These are phyloP conservation scores for Tylopilus sp. DNA, from an alignment of 1,284 basidiomycete genomes.

Conservation along the genomic window DNA sequence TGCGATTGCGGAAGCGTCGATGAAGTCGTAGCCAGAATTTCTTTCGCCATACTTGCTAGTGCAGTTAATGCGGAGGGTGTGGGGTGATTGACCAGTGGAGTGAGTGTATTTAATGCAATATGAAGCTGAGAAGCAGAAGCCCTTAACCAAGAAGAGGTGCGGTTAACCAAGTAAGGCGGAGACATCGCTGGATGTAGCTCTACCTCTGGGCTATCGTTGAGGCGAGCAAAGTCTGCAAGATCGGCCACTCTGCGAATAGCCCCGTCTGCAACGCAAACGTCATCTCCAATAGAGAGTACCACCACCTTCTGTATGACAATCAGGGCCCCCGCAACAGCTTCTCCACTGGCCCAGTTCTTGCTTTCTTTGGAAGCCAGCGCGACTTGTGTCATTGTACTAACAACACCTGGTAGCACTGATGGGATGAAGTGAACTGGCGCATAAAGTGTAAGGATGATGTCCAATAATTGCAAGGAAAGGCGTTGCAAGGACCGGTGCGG, in stretches of 20 bases:
- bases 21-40: constrained; percentile 53
- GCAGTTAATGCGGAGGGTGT: constrained; percentile 60
- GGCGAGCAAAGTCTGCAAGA: constrained; percentile 58
- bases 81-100: constrained; percentile 63
- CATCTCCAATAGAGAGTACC: constrained; percentile 60
- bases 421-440: constrained; percentile 63
- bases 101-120: constrained; percentile 63
- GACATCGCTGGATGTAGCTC: constrained; percentile 15
- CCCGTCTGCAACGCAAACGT: constrained; percentile 62
- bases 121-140: constrained; percentile 68
- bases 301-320: constrained; percentile 56
- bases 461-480: constrained; percentile 60
- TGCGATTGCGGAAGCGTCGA: constrained; percentile 64
- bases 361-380: constrained; percentile 53
- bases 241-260: constrained; percentile 52
- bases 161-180: constrained; percentile 45
- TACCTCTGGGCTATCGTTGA: constrained; percentile 25
- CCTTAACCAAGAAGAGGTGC: constrained; percentile 59
- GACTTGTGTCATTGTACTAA: constrained; percentile 72
- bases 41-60: constrained; percentile 54
- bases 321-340: constrained; percentile 61
- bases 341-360: constrained; percentile 63
- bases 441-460: constrained; percentile 58
- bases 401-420: constrained; percentile 77
- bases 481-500: constrained; percentile 61